A percentile compares a stretch with the other conserved stretches of the same genome.
These are phyloP conservation scores for Pelargonium australe DNA, from an alignment of 441 rosid species.

Conservation along the genomic window DNA sequence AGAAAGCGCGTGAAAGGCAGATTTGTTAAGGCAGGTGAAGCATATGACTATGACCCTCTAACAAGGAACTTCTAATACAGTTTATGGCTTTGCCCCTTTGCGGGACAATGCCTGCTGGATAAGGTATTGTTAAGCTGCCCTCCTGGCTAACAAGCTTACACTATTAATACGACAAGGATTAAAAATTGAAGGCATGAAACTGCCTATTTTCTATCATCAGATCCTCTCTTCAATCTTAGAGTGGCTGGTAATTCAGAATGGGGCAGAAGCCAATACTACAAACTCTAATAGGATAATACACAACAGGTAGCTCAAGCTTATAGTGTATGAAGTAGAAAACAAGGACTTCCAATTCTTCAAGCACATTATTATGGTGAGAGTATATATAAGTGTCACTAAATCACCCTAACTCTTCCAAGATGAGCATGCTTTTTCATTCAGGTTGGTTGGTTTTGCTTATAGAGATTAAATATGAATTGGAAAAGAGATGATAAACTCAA, in stretches of 20 bases:
- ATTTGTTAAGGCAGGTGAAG: not conserved
- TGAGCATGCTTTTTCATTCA: no score
- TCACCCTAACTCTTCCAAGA: no score
- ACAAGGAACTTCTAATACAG: conserved; percentile 4
- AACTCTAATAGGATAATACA: no score
- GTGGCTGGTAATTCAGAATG: not conserved
- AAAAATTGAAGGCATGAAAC: not conserved
- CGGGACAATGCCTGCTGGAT: not conserved
- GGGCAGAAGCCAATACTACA: no score
- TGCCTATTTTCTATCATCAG: not conserved
- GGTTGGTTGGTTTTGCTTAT: no score
- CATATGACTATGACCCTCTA: conserved; percentile 10
- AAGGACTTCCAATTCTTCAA: no score
- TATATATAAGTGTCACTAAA: no score
- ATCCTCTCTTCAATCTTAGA: not conserved
- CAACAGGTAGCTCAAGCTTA: no score
- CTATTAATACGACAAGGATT: not conserved
- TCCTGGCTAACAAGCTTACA: not conserved
- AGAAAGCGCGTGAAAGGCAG: not conserved
- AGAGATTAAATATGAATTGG: no score
- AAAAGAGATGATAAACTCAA: no score
- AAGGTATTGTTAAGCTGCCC: not conserved
- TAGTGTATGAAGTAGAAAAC: no score
- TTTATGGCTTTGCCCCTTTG: conserved; percentile 5
- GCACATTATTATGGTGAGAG: no score